Evolutionary conservation across 1,284 basidiomycete species (phyloP), one percentile per base, ranked within the genome.

Genomic region (Singerocomus rubriflavus): DNA sequence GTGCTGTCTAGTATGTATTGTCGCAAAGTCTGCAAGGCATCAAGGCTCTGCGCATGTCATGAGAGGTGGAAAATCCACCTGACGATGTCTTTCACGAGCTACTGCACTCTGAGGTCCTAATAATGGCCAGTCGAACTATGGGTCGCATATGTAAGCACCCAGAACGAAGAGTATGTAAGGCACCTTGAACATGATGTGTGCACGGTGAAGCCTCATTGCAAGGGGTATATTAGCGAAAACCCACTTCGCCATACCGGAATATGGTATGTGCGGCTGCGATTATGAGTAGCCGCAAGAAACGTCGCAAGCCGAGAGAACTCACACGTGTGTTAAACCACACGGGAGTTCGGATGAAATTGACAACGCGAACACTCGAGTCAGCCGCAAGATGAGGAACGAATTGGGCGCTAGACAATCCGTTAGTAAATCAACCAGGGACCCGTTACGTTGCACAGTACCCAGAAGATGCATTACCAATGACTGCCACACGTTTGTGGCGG

Each of bases 391-490:
- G 35, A 16, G 73, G 68, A 5, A 71, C 55, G 42, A 73, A 67
- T 38, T 74, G 71, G 16, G 70, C 58, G 0, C 71, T 71, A 51
- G 17, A 32, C 32, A 48, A 31, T 27, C 44, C 32, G 43, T 63
- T 21, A 61, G 31, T 36, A 42, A 5, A 9, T 25, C 17, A 38
- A 32, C 27, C 29, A 32, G 29, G 35, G 21, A 26, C 16, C n/a
- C 26, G 38, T 32, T n/a, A 7, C 7, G 7, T 33, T 5, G 27
- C 17, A 3, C 36, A 48, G 32, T 50, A 66, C 65, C 62, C 75
- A 35, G 77, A 77, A 16, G 76, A 73, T 1, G 77, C 80, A 54
- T 77, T 80, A 10, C 79, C 80, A 46, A 81, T 69, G 16, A 81
- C 60, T 3, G 73, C 77, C 4, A 79, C 71, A 36, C 66, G 67